Evolutionary conservation across 1,284 basidiomycete species (phyloP), one percentile per base, ranked within the genome.

Genomic region (Ganoderma lingzhi): DNA sequence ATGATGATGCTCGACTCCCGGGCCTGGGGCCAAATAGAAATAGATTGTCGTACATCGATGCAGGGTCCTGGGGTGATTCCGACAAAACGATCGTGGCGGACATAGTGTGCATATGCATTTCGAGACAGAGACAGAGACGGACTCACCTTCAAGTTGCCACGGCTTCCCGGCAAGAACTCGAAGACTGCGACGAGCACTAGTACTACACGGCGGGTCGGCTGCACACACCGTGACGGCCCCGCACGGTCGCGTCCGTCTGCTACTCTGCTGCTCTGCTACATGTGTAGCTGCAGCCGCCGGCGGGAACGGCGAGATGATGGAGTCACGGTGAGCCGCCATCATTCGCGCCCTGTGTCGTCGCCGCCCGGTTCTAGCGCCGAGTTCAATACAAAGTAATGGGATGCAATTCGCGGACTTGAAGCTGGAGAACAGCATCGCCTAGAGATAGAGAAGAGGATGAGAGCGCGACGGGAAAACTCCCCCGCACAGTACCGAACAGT

Each of bases 11-110:
- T n/a, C 44, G 19, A n/a, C 6, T n/a, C 19, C 8, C 9, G 35
- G 39, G 2, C 19, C 23, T 23, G 23, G 23, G 23, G 23, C 15
- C 17, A 17, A 17, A 14, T 4, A 2, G 15, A 45, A n/a, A 15
- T 45, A 19, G 19, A 5, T 45, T 45, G 15, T 19, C 19, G n/a
- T n/a, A 44, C 48, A 51, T 51, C 48, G n/a, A 51, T 1, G 48
- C 48, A 51, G 48, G 48, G 48, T 51, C 48, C 48, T 23, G 23
- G n/a, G n/a, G 17, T 51, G 48, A 51, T 51, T 51, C 48, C 48
- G 48, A 51, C n/a, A 23, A 51, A 8, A 23, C 48, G 10, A n/a
- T 28, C 44, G 35, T 23, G 23, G 23, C 23, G 1, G 23, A 23
- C 23, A 23, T 23, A 23, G 23, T 23, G 1, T 23, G 23, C 23